phyloP scores from a whole-genome alignment of 1,284 basidiomycete genomes.

The Nidula niveotomentosa region DNA sequence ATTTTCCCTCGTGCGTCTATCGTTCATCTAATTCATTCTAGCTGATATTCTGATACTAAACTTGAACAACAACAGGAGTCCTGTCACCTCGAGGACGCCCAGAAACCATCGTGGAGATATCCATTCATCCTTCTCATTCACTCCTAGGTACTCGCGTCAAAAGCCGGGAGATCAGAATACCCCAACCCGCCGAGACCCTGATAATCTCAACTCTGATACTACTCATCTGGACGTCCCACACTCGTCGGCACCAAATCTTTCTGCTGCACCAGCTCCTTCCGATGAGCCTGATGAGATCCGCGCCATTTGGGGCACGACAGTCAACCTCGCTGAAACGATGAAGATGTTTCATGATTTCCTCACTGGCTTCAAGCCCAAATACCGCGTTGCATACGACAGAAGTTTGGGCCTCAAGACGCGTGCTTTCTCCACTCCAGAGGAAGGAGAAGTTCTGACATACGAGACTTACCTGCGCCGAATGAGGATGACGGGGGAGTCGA shows the following conservation, averaged over 20 bases:
- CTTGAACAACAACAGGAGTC: conserved; percentile 26
- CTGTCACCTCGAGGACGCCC: conserved; percentile 51
- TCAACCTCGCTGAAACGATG: conserved; percentile 91
- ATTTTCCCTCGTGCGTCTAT: conserved; percentile 55
- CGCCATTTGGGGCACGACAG: conserved; percentile 96
- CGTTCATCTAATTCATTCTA: background rate
- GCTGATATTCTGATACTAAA: background rate
- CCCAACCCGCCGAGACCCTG: conserved; percentile 22
- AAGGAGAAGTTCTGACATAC: conserved; percentile 75
- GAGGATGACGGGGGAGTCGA: conserved; percentile 89
- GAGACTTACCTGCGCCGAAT: conserved; percentile 84
- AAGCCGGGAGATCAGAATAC: conserved; percentile 3
- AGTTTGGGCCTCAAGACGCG: conserved; percentile 58
- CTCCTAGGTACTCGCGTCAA: conserved; percentile 42
- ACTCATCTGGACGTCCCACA: conserved; percentile 55
- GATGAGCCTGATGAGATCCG: conserved; percentile 81
- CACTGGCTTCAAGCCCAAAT: conserved; percentile 92
- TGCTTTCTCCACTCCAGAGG: conserved; percentile 58
- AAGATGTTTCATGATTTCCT: conserved; percentile 89
- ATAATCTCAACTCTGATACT: conserved; percentile 54
- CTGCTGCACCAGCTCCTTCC: conserved; percentile 58
- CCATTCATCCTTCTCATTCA: conserved; percentile 71
- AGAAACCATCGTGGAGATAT: conserved; percentile 81
- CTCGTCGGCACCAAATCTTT: conserved; percentile 66
- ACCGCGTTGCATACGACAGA: conserved; percentile 77